Conservation (phyloP, 352 stramenopile species). For the Phytopythium montanum region DNA sequence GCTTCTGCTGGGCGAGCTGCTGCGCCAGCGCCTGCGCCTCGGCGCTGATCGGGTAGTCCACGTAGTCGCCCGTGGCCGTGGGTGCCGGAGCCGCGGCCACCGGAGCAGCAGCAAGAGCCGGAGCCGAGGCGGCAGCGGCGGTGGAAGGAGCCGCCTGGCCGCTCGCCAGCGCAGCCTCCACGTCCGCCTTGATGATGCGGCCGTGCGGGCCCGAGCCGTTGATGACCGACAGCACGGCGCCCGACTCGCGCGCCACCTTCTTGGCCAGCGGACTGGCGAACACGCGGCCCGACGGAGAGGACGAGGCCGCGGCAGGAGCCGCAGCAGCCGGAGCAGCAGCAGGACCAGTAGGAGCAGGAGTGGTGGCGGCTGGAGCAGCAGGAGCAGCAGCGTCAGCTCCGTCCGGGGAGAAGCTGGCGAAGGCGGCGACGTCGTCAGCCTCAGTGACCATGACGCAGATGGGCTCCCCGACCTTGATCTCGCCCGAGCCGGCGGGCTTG, state of each 20-base stretch:
- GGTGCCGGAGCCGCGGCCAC: slow-evolving; percentile 27
- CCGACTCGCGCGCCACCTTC: slow-evolving; percentile 83
- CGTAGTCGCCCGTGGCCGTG: slow-evolving; percentile 73
- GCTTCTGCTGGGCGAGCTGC: slow-evolving; percentile 92
- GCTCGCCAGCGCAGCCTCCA: slow-evolving; percentile 87
- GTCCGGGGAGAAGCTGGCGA: slow-evolving; percentile 53
- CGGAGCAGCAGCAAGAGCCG: slow-evolving; percentile 21
- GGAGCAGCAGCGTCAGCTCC: slow-evolving; percentile 25
- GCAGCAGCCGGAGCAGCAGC: slow-evolving; percentile 14
- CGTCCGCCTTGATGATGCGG: slow-evolving; percentile 93
- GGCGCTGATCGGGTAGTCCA: slow-evolving; percentile 90
- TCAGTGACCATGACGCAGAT: slow-evolving; percentile 71
- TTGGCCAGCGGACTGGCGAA: slow-evolving; percentile 94
- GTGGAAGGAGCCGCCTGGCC: slow-evolving; percentile 32
- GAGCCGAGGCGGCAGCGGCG: slow-evolving; percentile 14
- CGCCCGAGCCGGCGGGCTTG: slow-evolving; percentile 70
- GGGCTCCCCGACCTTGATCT: slow-evolving; percentile 81
- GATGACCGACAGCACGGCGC: slow-evolving; percentile 58
- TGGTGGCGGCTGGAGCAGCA: slow-evolving; percentile 14
- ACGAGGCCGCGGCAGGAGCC: slow-evolving; percentile 6
- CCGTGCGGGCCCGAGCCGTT: slow-evolving; percentile 85
- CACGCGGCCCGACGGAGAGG: slow-evolving; percentile 67
- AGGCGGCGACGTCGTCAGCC: slow-evolving; percentile 47
- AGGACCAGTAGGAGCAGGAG: slow-evolving; percentile 16
- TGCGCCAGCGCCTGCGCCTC: slow-evolving; percentile 78